Conservation (phyloP, 1,139 yeast genomes). For the Candida neerlandica region DNA sequence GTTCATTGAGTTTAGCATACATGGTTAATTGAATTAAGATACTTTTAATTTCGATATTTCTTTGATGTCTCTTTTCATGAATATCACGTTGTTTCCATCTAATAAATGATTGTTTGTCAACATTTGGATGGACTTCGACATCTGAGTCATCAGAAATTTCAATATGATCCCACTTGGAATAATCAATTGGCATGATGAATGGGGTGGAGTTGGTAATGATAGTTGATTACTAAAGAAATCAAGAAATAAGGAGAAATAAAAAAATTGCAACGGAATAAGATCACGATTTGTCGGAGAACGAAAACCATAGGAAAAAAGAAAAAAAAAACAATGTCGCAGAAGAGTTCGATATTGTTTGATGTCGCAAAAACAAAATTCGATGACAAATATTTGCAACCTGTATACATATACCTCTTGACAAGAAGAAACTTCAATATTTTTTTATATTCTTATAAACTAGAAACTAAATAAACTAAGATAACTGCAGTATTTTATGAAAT, state of each 20-base stretch:
- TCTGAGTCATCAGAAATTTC: slow-evolving; percentile 97
- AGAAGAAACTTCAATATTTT: background rate
- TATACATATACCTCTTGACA: background rate
- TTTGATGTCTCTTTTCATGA: slow-evolving; percentile 85
- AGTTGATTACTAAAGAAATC: background rate
- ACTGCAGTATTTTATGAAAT: too few species aligned
- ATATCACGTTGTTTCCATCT: slow-evolving; percentile 97
- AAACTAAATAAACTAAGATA: too few species aligned
- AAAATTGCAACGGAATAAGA: background rate
- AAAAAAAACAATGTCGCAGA: background rate
- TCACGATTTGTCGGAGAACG: background rate
- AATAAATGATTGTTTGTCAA: slow-evolving; percentile 89
- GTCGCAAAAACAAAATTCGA: background rate
- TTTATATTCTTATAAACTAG: background rate
- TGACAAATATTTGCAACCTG: too few species aligned
- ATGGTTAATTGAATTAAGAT: slow-evolving; percentile 72
- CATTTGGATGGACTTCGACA: slow-evolving; percentile 96
- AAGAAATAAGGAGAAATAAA: background rate
- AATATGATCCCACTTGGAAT: slow-evolving; percentile 96
- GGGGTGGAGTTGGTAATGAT: background rate
- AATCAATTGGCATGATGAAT: slow-evolving; percentile 71
- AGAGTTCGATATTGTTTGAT: background rate
- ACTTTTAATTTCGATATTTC: slow-evolving; percentile 74
- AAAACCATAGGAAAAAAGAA: too few species aligned
- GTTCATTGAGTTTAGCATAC: slow-evolving; percentile 71